Evolutionary conservation across 169 alveolate species (phyloP).

Genomic region (Besnoitia besnoiti): DNA sequence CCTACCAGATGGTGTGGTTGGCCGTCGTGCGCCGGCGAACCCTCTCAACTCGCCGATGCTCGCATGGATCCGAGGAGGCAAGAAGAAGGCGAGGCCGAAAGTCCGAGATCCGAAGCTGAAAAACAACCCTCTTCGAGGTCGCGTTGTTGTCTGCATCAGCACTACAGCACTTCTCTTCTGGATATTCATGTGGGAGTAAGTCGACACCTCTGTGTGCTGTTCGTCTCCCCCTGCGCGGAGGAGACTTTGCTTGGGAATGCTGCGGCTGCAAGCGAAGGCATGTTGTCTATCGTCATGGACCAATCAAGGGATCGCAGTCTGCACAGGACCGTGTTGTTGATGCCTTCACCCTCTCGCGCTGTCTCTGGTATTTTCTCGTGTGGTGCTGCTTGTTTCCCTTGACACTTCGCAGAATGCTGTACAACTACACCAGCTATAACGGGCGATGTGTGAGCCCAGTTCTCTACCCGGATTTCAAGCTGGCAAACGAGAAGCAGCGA

Average conservation of each 20-base stretch:
- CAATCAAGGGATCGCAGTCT: neutral
- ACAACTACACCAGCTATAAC: constrained; percentile 80
- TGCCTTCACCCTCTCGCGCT: too few relatives aligned
- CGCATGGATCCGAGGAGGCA: neutral
- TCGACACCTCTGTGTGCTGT: neutral
- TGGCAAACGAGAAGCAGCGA: constrained; percentile 47
- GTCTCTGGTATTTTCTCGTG: neutral
- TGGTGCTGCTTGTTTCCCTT: neutral
- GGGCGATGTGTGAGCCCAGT: constrained; percentile 83
- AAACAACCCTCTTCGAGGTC: constrained; percentile 64
- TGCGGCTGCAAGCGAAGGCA: neutral
- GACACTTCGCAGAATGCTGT: constrained; percentile 70
- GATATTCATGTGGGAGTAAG: constrained; percentile 67
- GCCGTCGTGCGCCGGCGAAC: constrained; percentile 66
- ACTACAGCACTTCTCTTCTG: constrained; percentile 66
- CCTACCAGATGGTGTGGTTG: constrained; percentile 48
- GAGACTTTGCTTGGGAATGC: neutral
- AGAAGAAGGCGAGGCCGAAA: constrained; percentile 35
- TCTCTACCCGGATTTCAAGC: constrained; percentile 73
- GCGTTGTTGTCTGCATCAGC: constrained; percentile 68
- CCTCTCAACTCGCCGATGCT: constrained; percentile 60
- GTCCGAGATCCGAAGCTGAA: constrained; percentile 62
- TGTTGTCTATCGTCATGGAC: neutral
- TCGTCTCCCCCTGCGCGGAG: neutral
- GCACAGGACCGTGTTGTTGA: too few relatives aligned